Evolutionary conservation across 306 rosid species (phyloP).

Genomic region (Calophaca sinica): DNA sequence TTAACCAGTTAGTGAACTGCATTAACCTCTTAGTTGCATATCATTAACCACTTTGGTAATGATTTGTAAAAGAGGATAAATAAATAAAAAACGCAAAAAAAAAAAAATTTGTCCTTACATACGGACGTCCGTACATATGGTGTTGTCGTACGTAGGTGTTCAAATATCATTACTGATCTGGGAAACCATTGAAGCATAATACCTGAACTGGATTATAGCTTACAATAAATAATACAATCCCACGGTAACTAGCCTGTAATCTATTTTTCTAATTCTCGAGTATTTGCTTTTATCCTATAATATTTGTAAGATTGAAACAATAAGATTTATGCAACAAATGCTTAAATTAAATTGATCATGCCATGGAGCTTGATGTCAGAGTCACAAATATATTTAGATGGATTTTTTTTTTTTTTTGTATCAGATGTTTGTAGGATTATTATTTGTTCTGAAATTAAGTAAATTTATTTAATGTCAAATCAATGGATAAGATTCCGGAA

Average conservation of each 20-base stretch:
- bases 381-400: background rate
- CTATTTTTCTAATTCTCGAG: background rate
- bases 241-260: background rate
- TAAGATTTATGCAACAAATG: background rate
- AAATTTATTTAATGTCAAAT: slow-evolving; percentile 1
- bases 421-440: background rate
- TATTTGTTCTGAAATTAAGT: background rate
- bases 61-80: too few species aligned
- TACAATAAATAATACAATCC: background rate
- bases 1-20: too few species aligned
- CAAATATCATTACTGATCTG: too few species aligned
- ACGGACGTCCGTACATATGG: too few species aligned
- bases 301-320: background rate
- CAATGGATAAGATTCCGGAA: background rate
- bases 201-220: slow-evolving; percentile 24
- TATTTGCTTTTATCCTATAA: slow-evolving; percentile 8
- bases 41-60: too few species aligned
- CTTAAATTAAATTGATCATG: background rate
- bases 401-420: background rate
- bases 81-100: too few species aligned
- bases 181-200: slow-evolving; percentile 23
- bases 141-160: too few species aligned
- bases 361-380: background rate
- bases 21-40: too few species aligned
- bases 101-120: too few species aligned